Conservation (phyloP, 2,329 filamentous ascomycete genomes). For the Trematosphaeria pertusa region DNA sequence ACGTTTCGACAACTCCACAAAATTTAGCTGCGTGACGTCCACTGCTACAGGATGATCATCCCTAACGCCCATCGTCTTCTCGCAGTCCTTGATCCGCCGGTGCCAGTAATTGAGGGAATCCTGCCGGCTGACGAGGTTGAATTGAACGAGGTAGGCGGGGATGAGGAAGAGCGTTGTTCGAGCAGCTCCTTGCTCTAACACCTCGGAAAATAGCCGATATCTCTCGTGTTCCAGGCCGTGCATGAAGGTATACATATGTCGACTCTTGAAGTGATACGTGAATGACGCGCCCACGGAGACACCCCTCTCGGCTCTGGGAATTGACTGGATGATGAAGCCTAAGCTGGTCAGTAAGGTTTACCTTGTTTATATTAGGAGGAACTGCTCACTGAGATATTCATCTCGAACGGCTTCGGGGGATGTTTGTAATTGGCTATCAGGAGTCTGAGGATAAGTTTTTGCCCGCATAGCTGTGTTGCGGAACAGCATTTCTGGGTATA, state of each 20-base stretch:
- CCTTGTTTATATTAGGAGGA: not conserved
- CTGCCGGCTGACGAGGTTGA: constrained; percentile 8
- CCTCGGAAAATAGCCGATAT: constrained; percentile 1
- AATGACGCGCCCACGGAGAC: constrained; percentile 19
- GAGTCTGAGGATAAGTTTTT: constrained; percentile 10
- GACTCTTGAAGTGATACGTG: constrained; percentile 24
- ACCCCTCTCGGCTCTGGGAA: not conserved
- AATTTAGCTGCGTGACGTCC: constrained; percentile 13
- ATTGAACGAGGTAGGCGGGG: constrained; percentile 16
- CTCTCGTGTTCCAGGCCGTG: constrained; percentile 11
- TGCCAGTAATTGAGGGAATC: constrained; percentile 8
- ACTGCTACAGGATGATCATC: constrained; percentile 6
- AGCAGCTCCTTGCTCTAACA: constrained; percentile 1
- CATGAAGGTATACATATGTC: constrained; percentile 25
- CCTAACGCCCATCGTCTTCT: constrained; percentile 12
- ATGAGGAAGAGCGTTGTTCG: constrained; percentile 13
- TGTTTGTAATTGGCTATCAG: not conserved
- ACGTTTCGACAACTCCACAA: constrained; percentile 8
- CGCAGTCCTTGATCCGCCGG: constrained; percentile 14
- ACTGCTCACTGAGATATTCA: constrained; percentile 16
- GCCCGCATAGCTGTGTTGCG: constrained; percentile 8
- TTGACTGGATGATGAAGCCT: constrained; percentile 22
- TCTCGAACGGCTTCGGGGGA: not conserved
- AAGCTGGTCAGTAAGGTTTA: not conserved
- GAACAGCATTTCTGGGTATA: constrained; percentile 8